Percentiles rank a stretch among this genome's conserved stretches.
Conservation (phyloP, 208 protist species). For the Entamoeba invadens region DNA sequence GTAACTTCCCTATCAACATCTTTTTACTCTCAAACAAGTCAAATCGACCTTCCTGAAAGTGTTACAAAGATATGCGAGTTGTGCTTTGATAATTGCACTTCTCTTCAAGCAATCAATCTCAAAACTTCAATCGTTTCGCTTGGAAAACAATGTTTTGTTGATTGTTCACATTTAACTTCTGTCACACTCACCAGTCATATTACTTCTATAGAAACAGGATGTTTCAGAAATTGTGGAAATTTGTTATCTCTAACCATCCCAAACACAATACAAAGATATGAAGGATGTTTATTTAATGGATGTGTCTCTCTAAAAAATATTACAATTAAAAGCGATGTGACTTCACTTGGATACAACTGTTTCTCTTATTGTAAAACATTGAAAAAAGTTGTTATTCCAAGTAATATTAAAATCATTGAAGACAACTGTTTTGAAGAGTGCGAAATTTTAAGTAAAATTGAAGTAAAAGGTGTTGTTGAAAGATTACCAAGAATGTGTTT, state of each 20-base stretch:
- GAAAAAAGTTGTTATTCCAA: neutral
- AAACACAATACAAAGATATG: neutral
- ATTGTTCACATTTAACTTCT: neutral
- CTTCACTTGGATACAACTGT: neutral
- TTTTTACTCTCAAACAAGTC: too few relatives aligned
- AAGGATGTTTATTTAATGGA: neutral
- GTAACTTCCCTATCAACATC: too few relatives aligned
- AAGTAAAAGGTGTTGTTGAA: neutral
- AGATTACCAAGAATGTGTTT: neutral
- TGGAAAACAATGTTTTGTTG: neutral
- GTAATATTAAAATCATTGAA: neutral
- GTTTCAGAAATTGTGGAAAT: neutral
- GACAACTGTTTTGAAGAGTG: neutral
- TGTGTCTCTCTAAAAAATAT: neutral
- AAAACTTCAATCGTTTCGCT: neutral
- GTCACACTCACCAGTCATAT: neutral
- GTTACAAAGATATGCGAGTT: too few relatives aligned
- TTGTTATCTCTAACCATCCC: neutral
- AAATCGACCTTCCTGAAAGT: too few relatives aligned
- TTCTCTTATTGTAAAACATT: neutral
- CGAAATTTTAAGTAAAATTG: neutral
- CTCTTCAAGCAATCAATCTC: neutral
- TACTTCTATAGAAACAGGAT: too few relatives aligned
- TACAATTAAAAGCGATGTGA: too few relatives aligned
- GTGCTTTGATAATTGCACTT: neutral